Evolutionary conservation across 495 filamentous ascomycete species (phyloP).

Genomic region (Aeminium ludgeri): DNA sequence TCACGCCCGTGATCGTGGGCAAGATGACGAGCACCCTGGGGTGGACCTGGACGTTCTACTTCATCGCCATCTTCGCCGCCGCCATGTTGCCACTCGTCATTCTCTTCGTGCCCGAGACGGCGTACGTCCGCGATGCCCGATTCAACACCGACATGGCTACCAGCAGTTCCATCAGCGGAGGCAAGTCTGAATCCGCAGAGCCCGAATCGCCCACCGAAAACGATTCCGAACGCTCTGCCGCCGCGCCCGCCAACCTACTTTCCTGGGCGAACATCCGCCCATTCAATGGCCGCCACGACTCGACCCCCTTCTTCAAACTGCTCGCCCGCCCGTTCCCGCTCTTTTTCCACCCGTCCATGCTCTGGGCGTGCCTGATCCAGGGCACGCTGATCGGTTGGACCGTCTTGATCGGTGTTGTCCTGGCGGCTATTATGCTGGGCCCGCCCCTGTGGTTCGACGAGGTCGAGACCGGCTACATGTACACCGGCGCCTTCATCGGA

Average conservation of each 20-base stretch:
- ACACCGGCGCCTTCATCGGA: constrained; percentile 73
- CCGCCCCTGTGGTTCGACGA: constrained; percentile 69
- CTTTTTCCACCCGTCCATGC: constrained; percentile 64
- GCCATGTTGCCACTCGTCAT: constrained; percentile 29
- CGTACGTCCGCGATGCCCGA: constrained; percentile 46
- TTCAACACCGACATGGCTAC: constrained; percentile 35
- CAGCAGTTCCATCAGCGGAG: not conserved
- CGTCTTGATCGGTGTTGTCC: constrained; percentile 76
- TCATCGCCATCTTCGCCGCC: constrained; percentile 29
- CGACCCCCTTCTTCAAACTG: constrained; percentile 43
- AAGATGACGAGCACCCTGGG: constrained; percentile 60
- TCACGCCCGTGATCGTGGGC: constrained; percentile 76
- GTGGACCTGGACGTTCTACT: constrained; percentile 43
- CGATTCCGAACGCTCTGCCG: not conserved
- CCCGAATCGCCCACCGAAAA: constrained; percentile 4
- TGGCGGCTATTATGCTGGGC: constrained; percentile 66
- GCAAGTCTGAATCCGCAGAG: not conserved
- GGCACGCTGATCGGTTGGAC: constrained; percentile 88
- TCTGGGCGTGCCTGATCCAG: constrained; percentile 86
- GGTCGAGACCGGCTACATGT: constrained; percentile 72
- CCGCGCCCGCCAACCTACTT: constrained; percentile 27
- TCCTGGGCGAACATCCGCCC: constrained; percentile 41
- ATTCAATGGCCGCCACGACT: constrained; percentile 69
- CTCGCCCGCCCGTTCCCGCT: constrained; percentile 46
- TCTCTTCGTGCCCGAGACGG: constrained; percentile 75